Percentiles rank a stretch among this genome's conserved stretches.
Conservation (phyloP, 2,329 filamentous ascomycete genomes). For the Teratosphaeriaceae sp. region DNA sequence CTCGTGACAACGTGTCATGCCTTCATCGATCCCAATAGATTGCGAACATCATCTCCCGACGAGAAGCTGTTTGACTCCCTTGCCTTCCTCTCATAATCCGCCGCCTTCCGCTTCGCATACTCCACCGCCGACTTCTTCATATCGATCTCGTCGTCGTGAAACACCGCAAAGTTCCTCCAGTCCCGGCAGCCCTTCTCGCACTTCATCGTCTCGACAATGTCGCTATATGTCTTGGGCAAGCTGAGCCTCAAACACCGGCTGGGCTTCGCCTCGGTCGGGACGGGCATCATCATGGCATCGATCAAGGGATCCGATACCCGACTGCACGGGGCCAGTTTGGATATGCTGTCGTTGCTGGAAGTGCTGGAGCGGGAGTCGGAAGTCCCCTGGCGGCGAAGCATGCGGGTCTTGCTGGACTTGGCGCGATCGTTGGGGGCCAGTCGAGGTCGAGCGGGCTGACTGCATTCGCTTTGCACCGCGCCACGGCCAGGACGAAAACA, state of each 20-base stretch:
- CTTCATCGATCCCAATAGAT: constrained; percentile 20
- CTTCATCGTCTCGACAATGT: constrained; percentile 30
- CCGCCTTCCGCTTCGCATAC: constrained; percentile 18
- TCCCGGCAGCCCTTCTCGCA: constrained; percentile 23
- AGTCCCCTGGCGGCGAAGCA: constrained; percentile 18
- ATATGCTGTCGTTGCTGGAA: constrained; percentile 26
- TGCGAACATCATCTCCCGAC: constrained; percentile 9
- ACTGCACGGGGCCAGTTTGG: constrained; percentile 25
- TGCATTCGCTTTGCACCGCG: constrained; percentile 10
- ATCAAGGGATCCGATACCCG: constrained; percentile 23
- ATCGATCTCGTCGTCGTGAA: constrained; percentile 27
- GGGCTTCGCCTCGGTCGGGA: constrained; percentile 18
- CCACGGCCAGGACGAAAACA: constrained; percentile 21
- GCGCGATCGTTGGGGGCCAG: constrained; percentile 5
- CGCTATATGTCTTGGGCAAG: constrained; percentile 26
- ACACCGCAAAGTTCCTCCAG: constrained; percentile 29
- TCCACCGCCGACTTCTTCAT: constrained; percentile 23
- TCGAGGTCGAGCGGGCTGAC: background rate
- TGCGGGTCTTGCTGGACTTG: constrained; percentile 8
- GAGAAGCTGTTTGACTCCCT: constrained; percentile 19
- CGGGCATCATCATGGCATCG: constrained; percentile 30
- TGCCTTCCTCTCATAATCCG: constrained; percentile 22
- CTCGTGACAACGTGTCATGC: constrained; percentile 14
- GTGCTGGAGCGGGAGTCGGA: constrained; percentile 23
- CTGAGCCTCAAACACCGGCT: constrained; percentile 27